Percentiles rank a stretch among this genome's conserved stretches.
Conservation (phyloP, 1,139 yeast species). For the Yamadazyma epiphylla region DNA sequence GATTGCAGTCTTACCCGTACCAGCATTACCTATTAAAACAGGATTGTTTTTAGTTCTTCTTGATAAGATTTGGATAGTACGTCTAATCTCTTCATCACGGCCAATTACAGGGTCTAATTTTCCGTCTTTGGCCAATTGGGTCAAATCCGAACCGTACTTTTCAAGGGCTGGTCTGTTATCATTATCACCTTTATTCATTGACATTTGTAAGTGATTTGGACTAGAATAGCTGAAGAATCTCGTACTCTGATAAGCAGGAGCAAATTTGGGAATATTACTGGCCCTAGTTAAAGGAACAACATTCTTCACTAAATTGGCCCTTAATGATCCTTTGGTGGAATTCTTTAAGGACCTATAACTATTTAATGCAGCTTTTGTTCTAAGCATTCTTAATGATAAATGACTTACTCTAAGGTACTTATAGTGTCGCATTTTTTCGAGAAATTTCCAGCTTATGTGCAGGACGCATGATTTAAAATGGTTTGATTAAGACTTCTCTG, state of each 20-base stretch:
- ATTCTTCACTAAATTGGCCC: no score
- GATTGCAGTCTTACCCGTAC: constrained; percentile 96
- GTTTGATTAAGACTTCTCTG: constrained; percentile 16
- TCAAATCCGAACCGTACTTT: constrained; percentile 82
- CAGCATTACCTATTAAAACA: constrained; percentile 90
- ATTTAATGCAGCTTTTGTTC: no score
- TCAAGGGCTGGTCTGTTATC: constrained; percentile 75
- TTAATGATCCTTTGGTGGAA: no score
- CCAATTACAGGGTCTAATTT: constrained; percentile 96
- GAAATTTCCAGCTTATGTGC: not conserved
- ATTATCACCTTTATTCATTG: constrained; percentile 35
- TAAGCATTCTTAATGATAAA: not conserved
- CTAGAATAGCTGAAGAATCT: constrained; percentile 5
- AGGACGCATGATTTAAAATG: no score
- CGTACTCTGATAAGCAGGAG: not conserved
- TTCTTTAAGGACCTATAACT: no score
- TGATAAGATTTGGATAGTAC: constrained; percentile 89
- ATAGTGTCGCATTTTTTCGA: not conserved
- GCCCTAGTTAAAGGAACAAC: no score
- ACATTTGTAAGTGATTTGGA: constrained; percentile 23
- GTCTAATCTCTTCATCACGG: constrained; percentile 87
- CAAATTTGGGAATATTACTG: no score
- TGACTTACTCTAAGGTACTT: not conserved
- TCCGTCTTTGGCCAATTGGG: constrained; percentile 83
- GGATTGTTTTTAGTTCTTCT: constrained; percentile 94